phyloP scores from a whole-genome alignment of 1,139 yeast genomes.

The Hanseniaspora sp. region DNA sequence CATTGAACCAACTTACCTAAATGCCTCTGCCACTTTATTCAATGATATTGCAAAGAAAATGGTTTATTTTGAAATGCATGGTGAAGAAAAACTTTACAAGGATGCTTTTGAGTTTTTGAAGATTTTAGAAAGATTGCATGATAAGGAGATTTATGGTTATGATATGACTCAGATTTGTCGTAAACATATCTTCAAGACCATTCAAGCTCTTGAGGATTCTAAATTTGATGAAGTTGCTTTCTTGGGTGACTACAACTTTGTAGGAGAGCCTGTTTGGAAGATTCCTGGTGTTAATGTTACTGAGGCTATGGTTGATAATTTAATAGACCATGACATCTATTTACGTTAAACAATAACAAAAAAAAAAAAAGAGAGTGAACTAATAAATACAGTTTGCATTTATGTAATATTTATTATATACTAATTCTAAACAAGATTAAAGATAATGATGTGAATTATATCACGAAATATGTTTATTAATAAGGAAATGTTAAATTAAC shows the following conservation, averaged over 20 bases:
- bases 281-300: constrained; percentile 1
- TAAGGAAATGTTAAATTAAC: too few species aligned
- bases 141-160: constrained; percentile 2
- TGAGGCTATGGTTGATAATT: neutral
- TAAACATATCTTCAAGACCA: neutral
- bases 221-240: constrained; percentile 7
- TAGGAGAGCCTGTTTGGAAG: constrained; percentile 7
- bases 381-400: too few species aligned
- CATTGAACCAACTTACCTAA: neutral
- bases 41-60: neutral
- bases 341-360: neutral
- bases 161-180: constrained; percentile 12
- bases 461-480: too few species aligned
- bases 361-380: too few species aligned
- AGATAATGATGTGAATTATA: too few species aligned
- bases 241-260: neutral
- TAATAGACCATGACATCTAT: too few species aligned
- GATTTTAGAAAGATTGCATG: neutral
- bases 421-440: too few species aligned
- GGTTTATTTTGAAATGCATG: constrained; percentile 3
- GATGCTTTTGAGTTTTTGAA: constrained; percentile 7
- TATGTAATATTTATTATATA: too few species aligned
- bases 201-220: constrained; percentile 1
- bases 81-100: constrained; percentile 9
- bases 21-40: neutral